phyloP scores from a whole-genome alignment of 1,284 basidiomycete genomes.

The Abortiporus biennis region DNA sequence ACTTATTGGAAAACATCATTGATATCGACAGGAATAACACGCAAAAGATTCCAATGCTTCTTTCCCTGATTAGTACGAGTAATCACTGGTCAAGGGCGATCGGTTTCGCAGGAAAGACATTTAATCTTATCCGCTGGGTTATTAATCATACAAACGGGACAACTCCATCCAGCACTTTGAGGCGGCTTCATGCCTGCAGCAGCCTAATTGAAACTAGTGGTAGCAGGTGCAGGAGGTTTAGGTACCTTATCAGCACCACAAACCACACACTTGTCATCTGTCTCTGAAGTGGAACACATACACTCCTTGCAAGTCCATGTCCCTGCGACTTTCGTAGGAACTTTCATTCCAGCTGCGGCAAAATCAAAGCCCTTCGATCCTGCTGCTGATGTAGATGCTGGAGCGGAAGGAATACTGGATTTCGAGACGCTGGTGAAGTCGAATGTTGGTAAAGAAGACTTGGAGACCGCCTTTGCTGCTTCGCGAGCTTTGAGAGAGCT shows the following conservation, averaged over 20 bases:
- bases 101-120: constrained; percentile 35
- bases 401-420: neutral
- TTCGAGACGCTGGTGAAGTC: constrained; percentile 29
- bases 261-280: constrained; percentile 2
- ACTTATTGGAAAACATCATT: neutral
- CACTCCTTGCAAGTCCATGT: constrained; percentile 22
- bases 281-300: constrained; percentile 18
- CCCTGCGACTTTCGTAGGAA: constrained; percentile 13
- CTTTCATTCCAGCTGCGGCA: constrained; percentile 23
- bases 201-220: constrained; percentile 37
- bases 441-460: constrained; percentile 32
- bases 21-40: constrained; percentile 1
- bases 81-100: no score
- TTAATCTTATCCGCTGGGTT: constrained; percentile 37
- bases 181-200: constrained; percentile 43
- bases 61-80: no score
- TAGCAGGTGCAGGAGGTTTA: constrained; percentile 17
- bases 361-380: constrained; percentile 18
- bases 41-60: no score
- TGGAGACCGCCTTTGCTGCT: constrained; percentile 21
- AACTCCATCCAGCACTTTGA: constrained; percentile 34
- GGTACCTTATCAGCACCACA: neutral
- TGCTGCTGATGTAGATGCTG: constrained; percentile 7
- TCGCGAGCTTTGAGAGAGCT: constrained; percentile 31
- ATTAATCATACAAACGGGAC: constrained; percentile 32